Percentiles rank a stretch among this genome's conserved stretches.
These are phyloP conservation scores for Yamadazyma conglobata DNA, from an alignment of 1,139 yeast species.

Conservation along the genomic window DNA sequence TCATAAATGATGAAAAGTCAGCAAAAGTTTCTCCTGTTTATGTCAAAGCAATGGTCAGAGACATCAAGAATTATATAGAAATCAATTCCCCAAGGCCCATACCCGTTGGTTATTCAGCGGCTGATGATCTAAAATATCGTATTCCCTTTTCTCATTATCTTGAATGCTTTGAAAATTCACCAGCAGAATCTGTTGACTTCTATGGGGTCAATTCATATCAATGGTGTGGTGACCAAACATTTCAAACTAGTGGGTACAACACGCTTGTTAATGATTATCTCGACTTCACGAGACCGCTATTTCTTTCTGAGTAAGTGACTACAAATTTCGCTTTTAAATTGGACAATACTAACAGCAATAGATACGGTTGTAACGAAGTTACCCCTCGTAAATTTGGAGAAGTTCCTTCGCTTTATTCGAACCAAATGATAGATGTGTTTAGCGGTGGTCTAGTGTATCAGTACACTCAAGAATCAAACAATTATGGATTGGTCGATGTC, in stretches of 20 bases:
- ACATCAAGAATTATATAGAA: conserved; percentile 68
- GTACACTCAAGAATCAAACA: conserved; percentile 81
- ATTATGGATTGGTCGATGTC: conserved; percentile 79
- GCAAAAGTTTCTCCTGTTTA: conserved; percentile 66
- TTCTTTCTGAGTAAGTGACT: conserved; percentile 71
- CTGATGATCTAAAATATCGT: conserved; percentile 80
- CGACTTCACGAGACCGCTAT: conserved; percentile 70
- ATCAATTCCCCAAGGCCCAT: conserved; percentile 58
- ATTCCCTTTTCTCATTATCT: conserved; percentile 75
- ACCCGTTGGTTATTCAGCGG: conserved; percentile 95
- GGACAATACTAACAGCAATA: conserved; percentile 11
- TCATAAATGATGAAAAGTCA: conserved; percentile 75
- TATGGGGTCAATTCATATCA: conserved; percentile 95
- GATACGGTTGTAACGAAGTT: conserved; percentile 80
- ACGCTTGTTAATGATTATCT: conserved; percentile 67
- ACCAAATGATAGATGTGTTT: conserved; percentile 74
- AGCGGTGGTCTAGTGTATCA: conserved; percentile 95
- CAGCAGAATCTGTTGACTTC: conserved; percentile 70
- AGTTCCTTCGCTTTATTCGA: conserved; percentile 64
- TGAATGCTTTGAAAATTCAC: conserved; percentile 66
- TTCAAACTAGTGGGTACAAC: conserved; percentile 78
- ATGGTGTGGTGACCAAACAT: conserved; percentile 94
- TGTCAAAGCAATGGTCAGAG: conserved; percentile 76
- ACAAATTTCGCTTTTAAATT: background rate
- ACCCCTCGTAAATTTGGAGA: conserved; percentile 81